phyloP scores from a whole-genome alignment of 2,329 filamentous ascomycete species.

The Pestalotiopsis sp. region DNA sequence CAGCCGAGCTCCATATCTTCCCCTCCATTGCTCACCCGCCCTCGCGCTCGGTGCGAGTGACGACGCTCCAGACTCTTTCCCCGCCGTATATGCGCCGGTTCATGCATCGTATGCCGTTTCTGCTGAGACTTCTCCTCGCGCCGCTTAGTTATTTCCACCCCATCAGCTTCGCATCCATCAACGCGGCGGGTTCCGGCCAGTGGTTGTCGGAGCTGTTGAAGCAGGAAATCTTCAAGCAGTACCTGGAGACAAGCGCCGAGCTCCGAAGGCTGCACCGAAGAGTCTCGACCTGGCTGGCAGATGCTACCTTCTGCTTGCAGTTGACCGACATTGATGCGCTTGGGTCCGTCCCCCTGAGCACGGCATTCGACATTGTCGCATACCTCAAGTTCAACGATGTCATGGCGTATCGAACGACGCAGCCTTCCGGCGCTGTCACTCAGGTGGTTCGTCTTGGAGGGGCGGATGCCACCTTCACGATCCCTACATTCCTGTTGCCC shows the following conservation, averaged over 20 bases:
- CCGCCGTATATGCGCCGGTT: conserved; percentile 41
- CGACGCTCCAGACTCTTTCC: conserved; percentile 37
- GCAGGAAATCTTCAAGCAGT: conserved; percentile 51
- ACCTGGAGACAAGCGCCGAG: conserved; percentile 43
- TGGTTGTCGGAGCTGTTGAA: conserved; percentile 50
- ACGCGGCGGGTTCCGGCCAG: conserved; percentile 49
- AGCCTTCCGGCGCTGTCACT: conserved; percentile 41
- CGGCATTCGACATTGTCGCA: conserved; percentile 48
- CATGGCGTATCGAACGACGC: conserved; percentile 50
- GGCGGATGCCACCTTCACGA: conserved; percentile 48
- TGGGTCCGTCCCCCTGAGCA: conserved; percentile 50
- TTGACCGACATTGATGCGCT: conserved; percentile 45
- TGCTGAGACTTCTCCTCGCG: conserved; percentile 48
- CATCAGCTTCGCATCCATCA: conserved; percentile 51
- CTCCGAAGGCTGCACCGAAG: conserved; percentile 46
- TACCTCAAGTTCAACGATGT: conserved; percentile 48
- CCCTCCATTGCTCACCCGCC: conserved; percentile 55
- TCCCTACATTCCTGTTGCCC: conserved; percentile 53
- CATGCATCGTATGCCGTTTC: conserved; percentile 50
- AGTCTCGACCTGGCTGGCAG: conserved; percentile 50
- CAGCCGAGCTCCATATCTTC: conserved; percentile 46
- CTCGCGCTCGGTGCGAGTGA: conserved; percentile 47
- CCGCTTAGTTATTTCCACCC: conserved; percentile 56
- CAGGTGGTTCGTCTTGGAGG: conserved; percentile 54
- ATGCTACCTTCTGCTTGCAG: conserved; percentile 55